Evolutionary conservation across 139 green algal genomes (phyloP), one percentile per base, ranked within the genome.

Genomic region (Tetratostichococcus sp.): DNA sequence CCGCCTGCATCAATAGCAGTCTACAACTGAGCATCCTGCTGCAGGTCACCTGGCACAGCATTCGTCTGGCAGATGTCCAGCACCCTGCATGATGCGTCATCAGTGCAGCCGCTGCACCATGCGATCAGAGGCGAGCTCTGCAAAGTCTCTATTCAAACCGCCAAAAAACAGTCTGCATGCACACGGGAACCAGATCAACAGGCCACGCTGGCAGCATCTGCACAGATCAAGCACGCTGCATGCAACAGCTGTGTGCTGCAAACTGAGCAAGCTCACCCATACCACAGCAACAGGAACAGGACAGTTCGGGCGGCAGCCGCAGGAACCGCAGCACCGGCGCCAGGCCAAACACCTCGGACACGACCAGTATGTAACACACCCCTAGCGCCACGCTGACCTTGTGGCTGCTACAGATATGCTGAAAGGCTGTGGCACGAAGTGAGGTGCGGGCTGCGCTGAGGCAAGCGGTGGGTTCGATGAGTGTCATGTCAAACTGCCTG

Each of bases 151-250:
- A 0, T 88, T 88, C 35, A 97, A 79, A 28, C 97, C 87, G 42
- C 93, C 93, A 82, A 94, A 97, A 79, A 97, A 97, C 4, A 97
- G 69, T 0, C 93, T 91, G 78, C 97, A 97, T 88, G 8, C 39
- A 50, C 11, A 50, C 39, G 11, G 11, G 39, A 50, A 6, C 8
- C 39, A 50, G 39, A 6, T 50, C 39, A 6, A 50, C 39, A 50
- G 8, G 39, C 39, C 39, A 11, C 39, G 39, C 39, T 6, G 6
- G 39, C 39, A 50, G 39, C 39, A 50, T 11, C 39, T 50, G 8
- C 6, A 11, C 39, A 6, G 39, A 11, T 50, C 8, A 11, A 50
- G 8, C 39, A 21, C 39, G 11, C 39, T 21, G 39, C 39, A 50
- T 50, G 39, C 39, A 50, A 21, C 11, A 11, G 11, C 39, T 21